phyloP scores from a whole-genome alignment of 2,329 filamentous ascomycete species.

The Monosporascus sp. region DNA sequence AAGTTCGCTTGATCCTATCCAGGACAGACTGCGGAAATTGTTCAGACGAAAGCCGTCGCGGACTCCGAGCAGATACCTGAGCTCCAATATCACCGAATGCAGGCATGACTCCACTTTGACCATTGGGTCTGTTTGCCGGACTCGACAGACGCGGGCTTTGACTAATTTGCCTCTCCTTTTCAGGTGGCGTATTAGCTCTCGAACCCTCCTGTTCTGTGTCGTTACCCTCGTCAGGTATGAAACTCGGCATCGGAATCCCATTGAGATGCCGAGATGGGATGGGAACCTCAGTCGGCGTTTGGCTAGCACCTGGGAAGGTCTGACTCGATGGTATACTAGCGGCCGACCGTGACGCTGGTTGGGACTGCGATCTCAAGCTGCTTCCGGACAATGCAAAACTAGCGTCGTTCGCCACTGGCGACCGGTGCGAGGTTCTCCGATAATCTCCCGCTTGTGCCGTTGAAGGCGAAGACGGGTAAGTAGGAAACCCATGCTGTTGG shows the following conservation, averaged over 20 bases:
- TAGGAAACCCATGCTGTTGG: slow-evolving; percentile 42
- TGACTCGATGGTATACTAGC: slow-evolving; percentile 26
- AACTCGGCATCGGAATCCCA: slow-evolving; percentile 49
- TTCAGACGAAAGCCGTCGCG: slow-evolving; percentile 48
- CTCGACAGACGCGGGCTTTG: slow-evolving; percentile 32
- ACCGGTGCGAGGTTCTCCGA: slow-evolving; percentile 53
- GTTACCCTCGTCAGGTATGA: slow-evolving; percentile 47
- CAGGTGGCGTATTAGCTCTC: slow-evolving; percentile 40
- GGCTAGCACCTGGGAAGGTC: slow-evolving; percentile 24
- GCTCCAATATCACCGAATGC: slow-evolving; percentile 44
- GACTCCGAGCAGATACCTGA: slow-evolving; percentile 30
- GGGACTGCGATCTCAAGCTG: slow-evolving; percentile 61
- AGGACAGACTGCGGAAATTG: slow-evolving; percentile 50
- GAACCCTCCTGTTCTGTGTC: slow-evolving; percentile 42
- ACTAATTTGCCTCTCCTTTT: slow-evolving; percentile 41
- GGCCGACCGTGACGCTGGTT: slow-evolving; percentile 51
- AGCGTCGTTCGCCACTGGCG: slow-evolving; percentile 44
- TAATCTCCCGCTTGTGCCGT: slow-evolving; percentile 44
- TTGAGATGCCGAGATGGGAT: slow-evolving; percentile 39
- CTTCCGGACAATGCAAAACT: slow-evolving; percentile 44
- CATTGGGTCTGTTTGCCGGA: slow-evolving; percentile 18
- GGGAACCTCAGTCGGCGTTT: slow-evolving; percentile 32
- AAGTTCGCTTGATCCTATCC: slow-evolving; percentile 49
- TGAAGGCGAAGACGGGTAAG: slow-evolving; percentile 54
- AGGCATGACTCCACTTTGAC: slow-evolving; percentile 33